Conservation (phyloP, 1,139 yeast genomes). For the Protomyces inouyei region DNA sequence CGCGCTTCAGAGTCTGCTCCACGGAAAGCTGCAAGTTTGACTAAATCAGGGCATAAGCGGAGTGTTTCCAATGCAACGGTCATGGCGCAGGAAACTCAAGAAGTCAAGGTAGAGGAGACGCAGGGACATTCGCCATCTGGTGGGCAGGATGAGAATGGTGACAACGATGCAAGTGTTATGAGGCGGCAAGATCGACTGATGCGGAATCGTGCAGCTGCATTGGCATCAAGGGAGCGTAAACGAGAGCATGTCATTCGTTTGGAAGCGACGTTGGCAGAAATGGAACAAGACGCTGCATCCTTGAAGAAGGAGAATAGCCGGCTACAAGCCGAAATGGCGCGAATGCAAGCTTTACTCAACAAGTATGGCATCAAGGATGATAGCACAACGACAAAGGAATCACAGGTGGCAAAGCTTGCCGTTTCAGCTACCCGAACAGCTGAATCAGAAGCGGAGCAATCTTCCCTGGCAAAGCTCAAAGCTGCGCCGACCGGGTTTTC, state of each 20-base stretch:
- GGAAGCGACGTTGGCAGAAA: conserved; percentile 8
- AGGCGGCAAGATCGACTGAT: conserved; percentile 22
- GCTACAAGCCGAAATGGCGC: conserved; percentile 8
- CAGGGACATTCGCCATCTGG: not conserved
- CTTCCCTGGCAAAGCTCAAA: not conserved
- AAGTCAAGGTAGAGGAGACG: not conserved
- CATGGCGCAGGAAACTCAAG: not conserved
- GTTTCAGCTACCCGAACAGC: not conserved
- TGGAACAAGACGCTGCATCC: conserved; percentile 6
- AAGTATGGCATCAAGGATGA: conserved; percentile 1
- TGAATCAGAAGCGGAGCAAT: not conserved
- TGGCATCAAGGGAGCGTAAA: conserved; percentile 23
- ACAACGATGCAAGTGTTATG: conserved; percentile 9
- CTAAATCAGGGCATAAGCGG: conserved; percentile 14
- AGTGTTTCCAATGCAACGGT: conserved; percentile 4
- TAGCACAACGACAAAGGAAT: not conserved
- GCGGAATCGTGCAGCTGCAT: conserved; percentile 26
- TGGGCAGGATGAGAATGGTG: not conserved
- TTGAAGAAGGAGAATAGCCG: not conserved
- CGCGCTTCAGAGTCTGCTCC: conserved; percentile 17
- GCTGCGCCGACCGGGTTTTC: conserved; percentile 26
- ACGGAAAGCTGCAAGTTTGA: not conserved
- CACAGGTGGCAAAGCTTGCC: not conserved
- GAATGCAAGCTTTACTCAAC: conserved; percentile 4
- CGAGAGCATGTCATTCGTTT: conserved; percentile 23